Evolutionary conservation across 768 basidiomycete genomes (phyloP), one percentile per base, ranked within the genome.

Genomic region (Calocybe cyanea): DNA sequence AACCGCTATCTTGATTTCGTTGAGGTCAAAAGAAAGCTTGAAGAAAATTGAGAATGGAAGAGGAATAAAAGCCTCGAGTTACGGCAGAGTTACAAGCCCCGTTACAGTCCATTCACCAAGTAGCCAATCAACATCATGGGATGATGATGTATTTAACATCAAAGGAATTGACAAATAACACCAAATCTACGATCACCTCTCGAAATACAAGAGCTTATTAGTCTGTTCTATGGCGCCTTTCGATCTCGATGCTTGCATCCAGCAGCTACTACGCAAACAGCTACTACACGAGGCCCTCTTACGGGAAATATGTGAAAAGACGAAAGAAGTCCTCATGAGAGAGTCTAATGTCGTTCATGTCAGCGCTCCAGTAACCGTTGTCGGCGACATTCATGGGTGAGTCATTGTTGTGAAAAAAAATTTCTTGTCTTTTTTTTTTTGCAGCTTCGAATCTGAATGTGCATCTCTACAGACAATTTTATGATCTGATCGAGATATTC

Each of bases 341-440:
- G 96, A 99, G 71, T 92, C 89, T 48, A 99, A 99, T 60, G 96
- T 99, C 47, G 93, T 98, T 6, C 96, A 98, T 60, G 87, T 99
- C 55, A 87, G 83, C 52, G 88, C 95, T 4, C 96, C 96, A 15
- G 92, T 98, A 28, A 99, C 96, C 1, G 96, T 99, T 21, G 96
- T 98, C 31, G 96, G 96, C 41, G 96, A 99, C 64, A 98, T 99
- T 39, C 96, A 99, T 63, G 96, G 93, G 93, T 96, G 70, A 77
- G 89, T 71, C 59, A 56, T 50, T 30, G 44, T 33, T 43, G 38
- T 2, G 41, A 48, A 45, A 25, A 34, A 23, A n/a, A n/a, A n/a
- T n/a, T n/a, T n/a, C n/a, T n/a, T n/a, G n/a, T n/a, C n/a, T n/a
- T n/a, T n/a, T n/a, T n/a, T n/a, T n/a, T n/a, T n/a, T n/a, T n/a